Percentiles rank a stretch among this genome's conserved stretches.
These are phyloP conservation scores for Trichophyton rubrum DNA, from an alignment of 2,329 filamentous ascomycete species.

Conservation along the genomic window DNA sequence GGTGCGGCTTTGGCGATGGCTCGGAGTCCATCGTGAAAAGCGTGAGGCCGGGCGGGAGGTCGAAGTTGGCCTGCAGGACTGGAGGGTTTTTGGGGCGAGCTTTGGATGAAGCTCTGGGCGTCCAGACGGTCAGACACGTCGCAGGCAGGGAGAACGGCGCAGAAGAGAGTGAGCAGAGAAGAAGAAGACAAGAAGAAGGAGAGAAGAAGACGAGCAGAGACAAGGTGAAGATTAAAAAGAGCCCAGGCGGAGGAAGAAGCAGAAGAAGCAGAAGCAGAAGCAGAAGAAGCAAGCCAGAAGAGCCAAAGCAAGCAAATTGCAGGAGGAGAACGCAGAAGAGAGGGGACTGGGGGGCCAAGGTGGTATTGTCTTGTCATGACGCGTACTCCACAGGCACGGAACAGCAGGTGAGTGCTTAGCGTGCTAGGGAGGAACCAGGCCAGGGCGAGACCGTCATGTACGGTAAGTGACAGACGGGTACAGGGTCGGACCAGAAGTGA, in stretches of 20 bases:
- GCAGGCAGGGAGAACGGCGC: not conserved
- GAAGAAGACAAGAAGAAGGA: not conserved
- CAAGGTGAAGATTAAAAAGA: not conserved
- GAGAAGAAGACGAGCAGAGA: not conserved
- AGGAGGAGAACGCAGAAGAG: not conserved
- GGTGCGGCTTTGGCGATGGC: not conserved
- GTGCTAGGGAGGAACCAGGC: no score
- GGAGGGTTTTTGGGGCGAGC: not conserved
- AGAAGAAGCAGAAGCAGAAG: no score
- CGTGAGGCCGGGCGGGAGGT: not conserved
- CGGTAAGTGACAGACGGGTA: not conserved
- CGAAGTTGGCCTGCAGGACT: not conserved
- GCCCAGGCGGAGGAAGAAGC: not conserved
- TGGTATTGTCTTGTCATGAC: not conserved
- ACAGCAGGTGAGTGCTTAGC: no score
- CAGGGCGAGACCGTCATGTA: not conserved
- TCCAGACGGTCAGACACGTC: not conserved
- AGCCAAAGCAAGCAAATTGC: not conserved
- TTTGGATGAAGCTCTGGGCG: no score
- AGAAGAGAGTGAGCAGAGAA: not conserved
- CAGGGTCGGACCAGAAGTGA: not conserved
- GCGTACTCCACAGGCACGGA: not conserved
- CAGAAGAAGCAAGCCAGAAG: not conserved
- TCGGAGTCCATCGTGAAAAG: not conserved
- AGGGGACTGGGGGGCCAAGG: not conserved